Base-by-base conservation (phyloP, 805 yeast species). In the Dipodascopsis uninucleata region DNA sequence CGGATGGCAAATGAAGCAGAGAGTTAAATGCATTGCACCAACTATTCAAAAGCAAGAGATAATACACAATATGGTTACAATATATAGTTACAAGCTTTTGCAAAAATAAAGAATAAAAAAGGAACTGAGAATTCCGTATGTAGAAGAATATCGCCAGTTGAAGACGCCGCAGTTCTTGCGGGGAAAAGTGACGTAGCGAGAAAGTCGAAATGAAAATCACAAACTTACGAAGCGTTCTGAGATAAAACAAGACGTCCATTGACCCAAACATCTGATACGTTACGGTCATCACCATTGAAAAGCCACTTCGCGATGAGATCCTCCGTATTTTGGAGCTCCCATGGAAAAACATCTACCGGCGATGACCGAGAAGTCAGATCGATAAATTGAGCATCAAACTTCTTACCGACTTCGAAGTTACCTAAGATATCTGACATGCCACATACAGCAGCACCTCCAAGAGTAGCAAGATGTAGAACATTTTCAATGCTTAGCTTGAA, bases 201-300 rank as follows among this genome's bases (percentile, higher is more conserved):
- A n/a, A n/a, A n/a, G n/a, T n/a, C n/a, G n/a, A n/a, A n/a, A n/a
- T n/a, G n/a, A n/a, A n/a, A n/a, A n/a, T n/a, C n/a, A n/a, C n/a
- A n/a, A n/a, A n/a, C n/a, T n/a, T n/a, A n/a, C n/a, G n/a, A n/a
- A n/a, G n/a, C n/a, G n/a, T n/a, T n/a, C n/a, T n/a, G n/a, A n/a
- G n/a, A n/a, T n/a, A n/a, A n/a, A 21, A 85, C 90, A 43, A 67
- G 59, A 52, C 74, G 65, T 7, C 97, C 97, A 58, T 80, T 78
- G 31, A 89, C 89, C 84, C 85, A 93, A 12, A 90, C 96, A 42
- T 71, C 71, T 4, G 68, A 59, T 26, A 90, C 79, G 62, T 93
- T 93, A 60, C 97, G 75, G 63, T 93, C 97, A 65, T 93, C 98
- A 16, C 97, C 97, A 47, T 79, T 76, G 63, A 87, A 93, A 6